phyloP scores from a whole-genome alignment of 257 asterid genomes.

The Coffea canephora region DNA sequence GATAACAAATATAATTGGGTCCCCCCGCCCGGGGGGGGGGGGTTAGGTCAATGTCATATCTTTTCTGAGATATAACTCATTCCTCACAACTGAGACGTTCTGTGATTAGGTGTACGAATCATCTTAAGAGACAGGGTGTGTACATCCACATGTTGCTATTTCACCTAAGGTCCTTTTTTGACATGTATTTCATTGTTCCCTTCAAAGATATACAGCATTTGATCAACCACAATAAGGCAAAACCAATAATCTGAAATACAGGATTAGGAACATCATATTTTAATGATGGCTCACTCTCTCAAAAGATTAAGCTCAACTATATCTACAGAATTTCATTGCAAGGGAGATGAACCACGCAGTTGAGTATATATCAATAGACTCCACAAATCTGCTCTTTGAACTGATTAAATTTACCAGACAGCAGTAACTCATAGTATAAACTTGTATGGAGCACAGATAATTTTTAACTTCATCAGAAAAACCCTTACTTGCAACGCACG shows the following conservation, averaged over 20 bases:
- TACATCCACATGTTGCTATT: neutral
- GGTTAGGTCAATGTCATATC: neutral
- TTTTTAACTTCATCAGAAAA: slow-evolving; percentile 8
- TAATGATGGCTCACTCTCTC: neutral
- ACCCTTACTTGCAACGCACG: slow-evolving; percentile 84
- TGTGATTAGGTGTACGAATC: neutral
- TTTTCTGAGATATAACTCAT: neutral
- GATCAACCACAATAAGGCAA: neutral
- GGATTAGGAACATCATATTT: neutral
- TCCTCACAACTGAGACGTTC: neutral
- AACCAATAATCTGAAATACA: neutral
- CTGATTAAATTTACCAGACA: neutral
- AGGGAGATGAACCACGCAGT: neutral
- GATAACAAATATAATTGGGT: neutral
- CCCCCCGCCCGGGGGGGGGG: no score
- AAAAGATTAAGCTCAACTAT: neutral
- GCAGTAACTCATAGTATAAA: neutral
- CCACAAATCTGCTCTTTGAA: neutral
- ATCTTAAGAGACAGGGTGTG: neutral
- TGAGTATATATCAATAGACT: neutral
- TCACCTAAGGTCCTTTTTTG: neutral
- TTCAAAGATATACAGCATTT: neutral
- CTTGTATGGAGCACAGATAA: neutral
- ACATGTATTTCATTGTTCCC: neutral
- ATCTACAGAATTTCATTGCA: neutral